Evolutionary conservation across 345 rosid genomes (phyloP).

Genomic region (Diplotaxis tenuifolia): DNA sequence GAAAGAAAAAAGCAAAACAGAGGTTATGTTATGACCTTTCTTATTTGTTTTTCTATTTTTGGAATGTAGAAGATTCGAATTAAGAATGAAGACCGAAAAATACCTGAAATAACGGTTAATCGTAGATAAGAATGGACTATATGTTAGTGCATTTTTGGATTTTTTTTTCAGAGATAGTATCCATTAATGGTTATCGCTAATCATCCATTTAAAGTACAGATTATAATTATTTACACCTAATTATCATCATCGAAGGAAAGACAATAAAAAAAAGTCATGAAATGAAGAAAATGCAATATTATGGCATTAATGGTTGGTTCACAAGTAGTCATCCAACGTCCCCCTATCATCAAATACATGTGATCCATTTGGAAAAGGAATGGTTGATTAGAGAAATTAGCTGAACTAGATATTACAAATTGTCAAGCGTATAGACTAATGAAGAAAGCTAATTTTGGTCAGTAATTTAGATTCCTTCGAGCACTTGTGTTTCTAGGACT

Average conservation of each 20-base stretch:
- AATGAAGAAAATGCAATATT: no score
- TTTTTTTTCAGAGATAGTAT: not conserved
- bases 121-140: conserved; percentile 10
- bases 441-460: no score
- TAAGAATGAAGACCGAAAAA: not conserved
- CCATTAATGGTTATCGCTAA: not conserved
- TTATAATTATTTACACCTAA: not conserved
- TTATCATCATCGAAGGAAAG: conserved; percentile 13
- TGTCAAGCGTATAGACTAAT: no score
- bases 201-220: not conserved
- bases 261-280: no score
- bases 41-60: conserved; percentile 28
- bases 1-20: conserved; percentile 14
- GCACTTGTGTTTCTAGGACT: no score
- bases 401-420: no score
- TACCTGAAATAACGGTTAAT: conserved; percentile 37
- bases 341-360: no score
- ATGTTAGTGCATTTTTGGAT: not conserved
- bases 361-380: no score
- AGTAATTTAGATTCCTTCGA: no score
- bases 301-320: no score
- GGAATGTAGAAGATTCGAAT: conserved; percentile 3
- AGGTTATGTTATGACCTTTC: conserved; percentile 11
- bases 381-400: no score
- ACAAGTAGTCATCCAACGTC: no score